phyloP scores from a whole-genome alignment of 768 basidiomycete species.

The Termitomyces eurrhizus region DNA sequence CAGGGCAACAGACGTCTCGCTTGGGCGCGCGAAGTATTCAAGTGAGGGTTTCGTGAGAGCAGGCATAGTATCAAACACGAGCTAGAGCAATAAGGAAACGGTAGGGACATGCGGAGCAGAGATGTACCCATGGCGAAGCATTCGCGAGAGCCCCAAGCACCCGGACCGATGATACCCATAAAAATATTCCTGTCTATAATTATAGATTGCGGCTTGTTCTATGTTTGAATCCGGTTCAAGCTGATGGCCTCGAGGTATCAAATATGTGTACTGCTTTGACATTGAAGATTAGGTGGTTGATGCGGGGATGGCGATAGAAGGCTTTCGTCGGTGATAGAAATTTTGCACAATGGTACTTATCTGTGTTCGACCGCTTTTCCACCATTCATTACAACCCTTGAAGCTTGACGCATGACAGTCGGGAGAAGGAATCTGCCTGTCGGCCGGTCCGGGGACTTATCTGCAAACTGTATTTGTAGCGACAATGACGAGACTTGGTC shows the following conservation, averaged over 20 bases:
- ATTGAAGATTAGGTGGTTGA: background rate
- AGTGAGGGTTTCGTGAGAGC: slow-evolving; percentile 7
- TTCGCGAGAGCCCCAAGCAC: background rate
- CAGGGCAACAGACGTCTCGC: slow-evolving; percentile 11
- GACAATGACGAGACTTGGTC: background rate
- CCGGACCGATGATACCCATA: background rate
- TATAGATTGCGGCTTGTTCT: background rate
- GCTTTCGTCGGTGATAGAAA: background rate
- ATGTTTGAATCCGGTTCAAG: background rate
- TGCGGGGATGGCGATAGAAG: background rate
- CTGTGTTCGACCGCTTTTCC: background rate
- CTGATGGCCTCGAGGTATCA: background rate
- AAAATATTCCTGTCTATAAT: background rate
- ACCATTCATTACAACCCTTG: background rate
- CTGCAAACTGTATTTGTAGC: background rate
- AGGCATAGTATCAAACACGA: background rate
- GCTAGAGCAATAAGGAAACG: background rate
- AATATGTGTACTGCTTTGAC: background rate
- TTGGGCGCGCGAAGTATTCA: slow-evolving; percentile 2
- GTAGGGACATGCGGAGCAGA: background rate
- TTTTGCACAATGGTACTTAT: background rate
- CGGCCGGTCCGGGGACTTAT: background rate
- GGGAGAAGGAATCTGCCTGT: background rate
- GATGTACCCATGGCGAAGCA: background rate
- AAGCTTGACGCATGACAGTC: background rate